Evolutionary conservation across 2,329 filamentous ascomycete genomes (phyloP).

Genomic region (Cyclaneusma minus): DNA sequence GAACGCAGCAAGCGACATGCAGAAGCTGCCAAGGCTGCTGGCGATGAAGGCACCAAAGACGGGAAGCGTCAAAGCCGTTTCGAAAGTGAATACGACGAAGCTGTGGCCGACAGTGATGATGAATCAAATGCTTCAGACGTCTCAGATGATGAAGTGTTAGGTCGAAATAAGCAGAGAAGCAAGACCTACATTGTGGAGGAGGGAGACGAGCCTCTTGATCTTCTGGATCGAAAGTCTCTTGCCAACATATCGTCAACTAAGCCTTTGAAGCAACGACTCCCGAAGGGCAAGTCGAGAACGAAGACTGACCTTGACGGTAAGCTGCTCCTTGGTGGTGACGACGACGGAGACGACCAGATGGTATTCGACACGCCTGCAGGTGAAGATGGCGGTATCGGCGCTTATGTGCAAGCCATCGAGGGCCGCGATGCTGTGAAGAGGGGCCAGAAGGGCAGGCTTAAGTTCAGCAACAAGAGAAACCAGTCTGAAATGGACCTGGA

Average conservation of each 20-base stretch:
- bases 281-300: conserved; percentile 35
- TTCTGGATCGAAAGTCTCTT: conserved; percentile 76
- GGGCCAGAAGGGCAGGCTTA: conserved; percentile 51
- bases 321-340: conserved; percentile 52
- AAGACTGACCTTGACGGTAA: conserved; percentile 67
- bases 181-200: conserved; percentile 86
- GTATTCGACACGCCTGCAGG: conserved; percentile 40
- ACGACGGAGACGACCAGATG: conserved; percentile 40
- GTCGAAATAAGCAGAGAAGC: conserved; percentile 31
- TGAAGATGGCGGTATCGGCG: conserved; percentile 40
- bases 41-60: conserved; percentile 32
- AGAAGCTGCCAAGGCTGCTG: conserved; percentile 44
- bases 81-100: conserved; percentile 88
- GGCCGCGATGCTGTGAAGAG: conserved; percentile 49
- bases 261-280: conserved; percentile 48
- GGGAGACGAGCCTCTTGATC: conserved; percentile 85
- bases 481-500: conserved; percentile 28
- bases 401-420: conserved; percentile 55
- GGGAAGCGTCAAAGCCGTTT: conserved; percentile 46
- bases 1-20: conserved; percentile 86
- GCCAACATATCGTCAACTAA: conserved; percentile 89
- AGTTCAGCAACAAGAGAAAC: conserved; percentile 49
- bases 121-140: conserved; percentile 46
- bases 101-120: conserved; percentile 51
- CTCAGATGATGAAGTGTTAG: conserved; percentile 41